Evolutionary conservation across 768 basidiomycete genomes (phyloP).

Genomic region (Tremella fuciformis): DNA sequence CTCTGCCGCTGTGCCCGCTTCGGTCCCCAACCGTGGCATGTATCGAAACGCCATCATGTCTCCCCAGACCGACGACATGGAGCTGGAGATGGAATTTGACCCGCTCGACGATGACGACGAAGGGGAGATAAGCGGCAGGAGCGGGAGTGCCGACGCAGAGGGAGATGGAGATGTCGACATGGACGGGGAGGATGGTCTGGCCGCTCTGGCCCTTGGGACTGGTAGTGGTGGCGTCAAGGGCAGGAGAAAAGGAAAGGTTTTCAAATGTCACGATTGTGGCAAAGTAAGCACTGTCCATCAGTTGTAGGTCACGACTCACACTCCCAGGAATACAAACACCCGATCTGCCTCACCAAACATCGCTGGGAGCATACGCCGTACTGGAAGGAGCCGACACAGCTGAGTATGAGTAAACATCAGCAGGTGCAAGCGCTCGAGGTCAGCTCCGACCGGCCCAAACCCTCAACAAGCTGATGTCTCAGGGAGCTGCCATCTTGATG

Average conservation of each 20-base stretch:
- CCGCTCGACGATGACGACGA: constrained; percentile 32
- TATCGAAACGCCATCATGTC: constrained; percentile 10
- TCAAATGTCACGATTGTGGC: constrained; percentile 88
- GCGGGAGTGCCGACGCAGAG: constrained; percentile 35
- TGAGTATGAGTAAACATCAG: constrained; percentile 90
- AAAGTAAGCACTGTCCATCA: constrained; percentile 61
- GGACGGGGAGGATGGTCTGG: constrained; percentile 39
- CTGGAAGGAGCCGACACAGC: constrained; percentile 88
- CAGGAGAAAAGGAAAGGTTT: constrained; percentile 79
- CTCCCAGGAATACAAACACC: constrained; percentile 61
- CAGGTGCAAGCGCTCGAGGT: constrained; percentile 96
- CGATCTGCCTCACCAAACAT: constrained; percentile 92
- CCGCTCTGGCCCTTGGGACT: constrained; percentile 46
- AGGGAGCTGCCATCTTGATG: constrained; percentile 93
- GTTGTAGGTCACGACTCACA: background rate
- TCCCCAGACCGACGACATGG: constrained; percentile 35
- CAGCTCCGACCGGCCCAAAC: constrained; percentile 20
- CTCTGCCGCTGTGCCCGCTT: constrained; percentile 27
- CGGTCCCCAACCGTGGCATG: constrained; percentile 23
- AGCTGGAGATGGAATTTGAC: constrained; percentile 46
- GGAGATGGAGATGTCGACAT: constrained; percentile 39
- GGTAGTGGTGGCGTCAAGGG: constrained; percentile 52
- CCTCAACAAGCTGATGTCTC: constrained; percentile 12
- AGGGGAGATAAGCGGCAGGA: constrained; percentile 38
- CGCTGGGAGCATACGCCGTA: constrained; percentile 97